Evolutionary conservation across 192 early-diverging fungal genomes (phyloP).

Genomic region (Funneliformis geosporum): DNA sequence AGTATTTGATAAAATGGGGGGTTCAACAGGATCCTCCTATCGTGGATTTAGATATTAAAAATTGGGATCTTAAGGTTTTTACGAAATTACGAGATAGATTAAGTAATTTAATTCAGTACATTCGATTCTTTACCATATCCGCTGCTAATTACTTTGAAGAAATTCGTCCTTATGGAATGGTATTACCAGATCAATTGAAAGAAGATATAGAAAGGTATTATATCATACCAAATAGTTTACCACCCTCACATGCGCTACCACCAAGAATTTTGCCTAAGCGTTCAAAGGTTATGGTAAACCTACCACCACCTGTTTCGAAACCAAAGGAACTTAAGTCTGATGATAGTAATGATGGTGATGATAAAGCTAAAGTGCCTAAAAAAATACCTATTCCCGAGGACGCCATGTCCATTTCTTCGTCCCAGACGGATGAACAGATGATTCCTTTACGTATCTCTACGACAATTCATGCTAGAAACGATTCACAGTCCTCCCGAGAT

Average conservation of each 20-base stretch:
- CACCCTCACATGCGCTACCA: background rate
- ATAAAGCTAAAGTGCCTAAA: no score
- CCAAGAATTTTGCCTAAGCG: background rate
- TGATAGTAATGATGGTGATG: no score
- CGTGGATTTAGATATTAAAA: background rate
- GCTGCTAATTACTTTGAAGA: background rate
- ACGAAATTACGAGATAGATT: background rate
- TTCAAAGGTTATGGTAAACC: background rate
- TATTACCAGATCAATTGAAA: constrained; percentile 1
- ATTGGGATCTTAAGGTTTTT: background rate
- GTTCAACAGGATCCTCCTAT: background rate
- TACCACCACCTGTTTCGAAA: background rate
- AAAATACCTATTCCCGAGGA: no score
- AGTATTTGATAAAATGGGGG: constrained; percentile 4
- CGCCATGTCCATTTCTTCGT: no score
- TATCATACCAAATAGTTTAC: background rate
- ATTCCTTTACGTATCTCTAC: no score
- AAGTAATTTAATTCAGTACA: background rate
- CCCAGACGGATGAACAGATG: no score
- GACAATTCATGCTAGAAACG: no score
- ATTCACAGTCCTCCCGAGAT: background rate
- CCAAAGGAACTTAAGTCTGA: background rate
- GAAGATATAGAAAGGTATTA: constrained; percentile 5
- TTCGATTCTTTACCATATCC: constrained; percentile 11
- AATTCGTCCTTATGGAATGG: background rate